Evolutionary conservation across 1,139 yeast genomes (phyloP), one percentile per base, ranked within the genome.

Genomic region (Yamadazyma songkhlaensis): DNA sequence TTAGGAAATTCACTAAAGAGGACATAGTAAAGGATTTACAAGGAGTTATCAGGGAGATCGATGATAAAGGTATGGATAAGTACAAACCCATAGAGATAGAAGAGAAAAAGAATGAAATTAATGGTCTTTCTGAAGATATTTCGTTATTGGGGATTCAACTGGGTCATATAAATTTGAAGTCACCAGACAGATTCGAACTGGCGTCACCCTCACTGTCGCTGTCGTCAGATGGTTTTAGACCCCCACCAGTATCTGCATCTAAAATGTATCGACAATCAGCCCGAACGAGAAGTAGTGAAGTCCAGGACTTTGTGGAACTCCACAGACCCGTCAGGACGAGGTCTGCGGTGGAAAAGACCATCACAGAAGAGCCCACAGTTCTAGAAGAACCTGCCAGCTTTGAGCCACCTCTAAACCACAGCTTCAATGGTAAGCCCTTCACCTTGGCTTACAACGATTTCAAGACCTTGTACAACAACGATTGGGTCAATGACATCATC

Each of bases 401-500:
- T 44, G 56, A 61, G 8, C 89, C 89, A 0, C 65, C 73, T 7
- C 58, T 84, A 36, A 66, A 65, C 29, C 72, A 77, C 47, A 62
- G 59, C 11, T 78, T 84, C 10, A 77, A 76, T 45, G 72, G 70
- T 6, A 65, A 72, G 10, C 54, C 55, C 3, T 73, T 82, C 44
- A 69, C 74, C 5, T 72, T 84, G 4, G 67, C 76, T 1, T 72
- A 73, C 43, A 66, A 76, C 22, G 94, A 84, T 54, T 84, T 81
- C 56, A 74, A 74, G 46, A 82, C 90, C 28, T 63, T 84, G 6
- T 80, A 79, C 53, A 77, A 79, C 47, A 77, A 79, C 38, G 82
- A 81, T 44, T 84, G 94, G 94, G 76, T 84, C 24, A 84, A 84
- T 55, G 94, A 84, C 49, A 70, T 81, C 0, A 66, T 84, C 31